phyloP scores from a whole-genome alignment of 441 rosid genomes.

The Mallotus japonicus region DNA sequence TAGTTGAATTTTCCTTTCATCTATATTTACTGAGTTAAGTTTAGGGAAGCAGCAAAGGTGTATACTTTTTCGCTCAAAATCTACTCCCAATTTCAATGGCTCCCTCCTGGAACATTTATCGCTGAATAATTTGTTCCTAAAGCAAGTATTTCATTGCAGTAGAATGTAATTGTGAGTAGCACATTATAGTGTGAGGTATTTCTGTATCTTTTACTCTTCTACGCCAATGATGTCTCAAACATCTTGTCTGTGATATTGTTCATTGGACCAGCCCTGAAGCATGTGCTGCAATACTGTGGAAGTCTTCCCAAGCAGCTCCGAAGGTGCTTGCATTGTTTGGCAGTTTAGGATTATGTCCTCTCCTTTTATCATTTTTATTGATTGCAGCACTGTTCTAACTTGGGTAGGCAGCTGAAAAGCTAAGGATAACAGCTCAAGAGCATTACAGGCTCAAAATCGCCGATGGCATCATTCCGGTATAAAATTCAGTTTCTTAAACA shows the following conservation, averaged over 20 bases:
- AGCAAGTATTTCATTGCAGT: neutral
- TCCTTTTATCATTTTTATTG: neutral
- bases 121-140: neutral
- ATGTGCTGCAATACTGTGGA: slow-evolving; percentile 51
- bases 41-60: neutral
- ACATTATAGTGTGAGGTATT: too few species aligned
- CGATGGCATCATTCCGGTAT: slow-evolving; percentile 44
- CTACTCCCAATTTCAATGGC: neutral
- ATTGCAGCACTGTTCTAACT: neutral
- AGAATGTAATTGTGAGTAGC: neutral
- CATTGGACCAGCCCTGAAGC: slow-evolving; percentile 44
- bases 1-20: neutral
- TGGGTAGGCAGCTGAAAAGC: slow-evolving; percentile 44
- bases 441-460: slow-evolving; percentile 38
- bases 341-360: neutral
- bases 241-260: slow-evolving; percentile 13
- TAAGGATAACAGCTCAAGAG: slow-evolving; percentile 43
- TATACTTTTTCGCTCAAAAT: neutral
- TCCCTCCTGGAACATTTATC: neutral
- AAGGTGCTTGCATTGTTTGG: slow-evolving; percentile 28
- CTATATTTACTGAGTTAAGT: neutral
- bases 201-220: neutral
- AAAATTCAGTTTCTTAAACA: slow-evolving; percentile 12
- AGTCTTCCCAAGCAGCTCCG: slow-evolving; percentile 46
- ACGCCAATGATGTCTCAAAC: slow-evolving; percentile 5